Base-by-base conservation (phyloP, 2,329 filamentous ascomycete genomes). In the Epichloe coenophiala region DNA sequence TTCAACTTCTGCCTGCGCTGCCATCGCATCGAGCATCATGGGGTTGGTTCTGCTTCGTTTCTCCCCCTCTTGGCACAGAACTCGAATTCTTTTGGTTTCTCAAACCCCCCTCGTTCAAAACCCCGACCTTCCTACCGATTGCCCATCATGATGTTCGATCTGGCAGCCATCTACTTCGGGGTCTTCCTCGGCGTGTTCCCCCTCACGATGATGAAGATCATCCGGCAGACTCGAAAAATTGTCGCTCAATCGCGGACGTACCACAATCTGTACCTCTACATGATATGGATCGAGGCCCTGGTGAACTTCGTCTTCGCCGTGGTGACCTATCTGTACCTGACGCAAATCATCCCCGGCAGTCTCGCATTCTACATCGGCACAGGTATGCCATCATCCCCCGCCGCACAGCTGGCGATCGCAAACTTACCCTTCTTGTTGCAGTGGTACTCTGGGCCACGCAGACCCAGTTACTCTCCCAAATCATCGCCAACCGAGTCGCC, bases 401-500 rank as follows among this genome's bases (percentile, higher is more conserved):
- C 11, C 37, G 2, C 17, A n/a, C 11, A 19, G 38, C 4, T 3
- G 38, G 1, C 39, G 8, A 11, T 13, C 23, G 17, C 13, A 21
- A 42, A 4, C 17, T 23, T 13, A 23, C 15, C n/a, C 3, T 11
- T 31, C 42, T 31, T 8, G 3, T 11, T 15, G 27, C 31, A 54
- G 54, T 54, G 5, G 19, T 38, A 11, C 46, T 58, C 13, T 59
- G 57, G 55, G 51, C 53, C 5, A 52, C 62, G 12, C 60, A 65
- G 43, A 69, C 68, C 5, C 69, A 71, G 39, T 59, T 71, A 0
- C 57, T 71, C 4, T 66, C 69, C 49, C 70, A 72, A 51, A 71
- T 72, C 45, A 71, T 72, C 49, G 67, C 69, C 51, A 72, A 72
- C 51, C 68, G 70, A 42, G 66, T 71, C 13, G 59, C 64, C 0